Conservation (phyloP, 768 basidiomycete species). For the Macrolepiota albuminosa region DNA sequence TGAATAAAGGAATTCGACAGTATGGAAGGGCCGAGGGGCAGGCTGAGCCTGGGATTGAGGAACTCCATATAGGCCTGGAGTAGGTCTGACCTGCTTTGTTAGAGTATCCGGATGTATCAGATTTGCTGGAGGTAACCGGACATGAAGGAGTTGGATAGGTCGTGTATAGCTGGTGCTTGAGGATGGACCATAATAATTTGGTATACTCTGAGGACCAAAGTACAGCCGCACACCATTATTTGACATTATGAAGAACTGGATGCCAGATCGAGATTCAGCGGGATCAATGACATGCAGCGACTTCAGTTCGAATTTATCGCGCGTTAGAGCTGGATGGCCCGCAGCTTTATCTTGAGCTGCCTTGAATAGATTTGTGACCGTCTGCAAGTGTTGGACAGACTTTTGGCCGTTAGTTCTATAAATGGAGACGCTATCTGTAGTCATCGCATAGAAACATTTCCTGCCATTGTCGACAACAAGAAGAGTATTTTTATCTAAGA, state of each 20-base stretch:
- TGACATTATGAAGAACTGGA: conserved; percentile 80
- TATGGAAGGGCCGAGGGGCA: conserved; percentile 51
- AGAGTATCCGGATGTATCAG: conserved; percentile 76
- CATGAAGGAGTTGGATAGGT: conserved; percentile 65
- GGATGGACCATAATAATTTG: conserved; percentile 42
- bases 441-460: conserved; percentile 76
- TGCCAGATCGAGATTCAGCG: conserved; percentile 59
- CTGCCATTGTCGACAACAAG: conserved; percentile 65
- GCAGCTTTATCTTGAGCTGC: conserved; percentile 78
- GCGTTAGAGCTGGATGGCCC: conserved; percentile 66
- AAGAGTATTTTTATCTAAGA: conserved; percentile 63
- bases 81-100: conserved; percentile 43
- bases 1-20: conserved; percentile 55
- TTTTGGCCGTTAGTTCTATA: conserved; percentile 64
- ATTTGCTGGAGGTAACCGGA: conserved; percentile 74
- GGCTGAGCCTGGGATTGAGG: conserved; percentile 41
- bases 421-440: conserved; percentile 61
- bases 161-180: conserved; percentile 26
- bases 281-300: conserved; percentile 65
- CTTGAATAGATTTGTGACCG: conserved; percentile 70
- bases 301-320: conserved; percentile 66
- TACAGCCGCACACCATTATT: conserved; percentile 81
- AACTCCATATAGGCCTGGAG: conserved; percentile 42
- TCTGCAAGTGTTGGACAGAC: conserved; percentile 66
- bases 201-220: conserved; percentile 56